Evolutionary conservation across 1,139 yeast species (phyloP), one percentile per base, ranked within the genome.

Genomic region (Blastobotrys petasosporus): DNA sequence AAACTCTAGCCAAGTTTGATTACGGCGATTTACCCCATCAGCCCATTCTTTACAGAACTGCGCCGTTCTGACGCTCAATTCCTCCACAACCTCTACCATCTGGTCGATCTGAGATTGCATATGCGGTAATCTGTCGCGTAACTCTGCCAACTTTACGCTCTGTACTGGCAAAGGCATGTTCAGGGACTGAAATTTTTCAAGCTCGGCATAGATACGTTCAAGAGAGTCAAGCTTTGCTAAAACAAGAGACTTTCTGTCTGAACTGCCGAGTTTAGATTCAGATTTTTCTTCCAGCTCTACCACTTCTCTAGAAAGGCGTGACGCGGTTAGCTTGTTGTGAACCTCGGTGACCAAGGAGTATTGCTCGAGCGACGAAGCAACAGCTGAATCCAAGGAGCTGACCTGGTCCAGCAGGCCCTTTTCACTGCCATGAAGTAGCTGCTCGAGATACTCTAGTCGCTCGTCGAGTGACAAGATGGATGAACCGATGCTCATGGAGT

Each of bases 11-110:
- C 51, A 53, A n/a, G 41, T 35, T 16, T 42, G 50, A 20, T 54
- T 54, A 20, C 44, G 45, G 15, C 48, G 43, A 17, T 46, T 46
- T 28, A 47, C 43, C 1, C 42, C 33, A 31, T 51, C 46, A 37
- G 51, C 36, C 30, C 44, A 50, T 28, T 45, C 49, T 37, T 46
- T 44, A 32, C 47, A 36, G 3, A 47, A 45, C 31, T 55, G 56
- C 2, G 57, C 56, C 8, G 54, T 49, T 25, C 57, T 42, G 12
- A 54, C 46, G 17, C 51, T 49, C 23, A 55, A 47, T 32, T 46
- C 52, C 16, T 54, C 56, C 8, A 50, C 44, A 5, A 41, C 31
- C 11, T 39, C 39, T 9, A 39, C 38, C 15, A 49, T 34, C 8
- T 43, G 37, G 30, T 47, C 45, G 12, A 54, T 32, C 15, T 46